Evolutionary conservation across 805 yeast genomes (phyloP).

Genomic region (Debaryomyces hansenii): DNA sequence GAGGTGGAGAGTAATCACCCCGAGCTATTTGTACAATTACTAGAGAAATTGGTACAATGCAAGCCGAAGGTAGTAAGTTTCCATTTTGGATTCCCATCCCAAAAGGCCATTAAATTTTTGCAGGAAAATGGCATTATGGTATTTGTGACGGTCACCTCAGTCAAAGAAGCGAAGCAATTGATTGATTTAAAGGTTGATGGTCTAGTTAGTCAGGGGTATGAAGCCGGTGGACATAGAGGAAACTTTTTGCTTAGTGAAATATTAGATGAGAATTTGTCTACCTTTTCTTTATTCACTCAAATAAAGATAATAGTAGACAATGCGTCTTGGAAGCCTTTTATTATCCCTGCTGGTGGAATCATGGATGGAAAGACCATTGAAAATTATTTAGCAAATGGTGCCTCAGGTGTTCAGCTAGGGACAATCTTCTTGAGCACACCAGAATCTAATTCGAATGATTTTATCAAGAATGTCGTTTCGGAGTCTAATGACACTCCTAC

Average conservation of each 20-base stretch:
- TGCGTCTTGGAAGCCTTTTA: slow-evolving; percentile 13
- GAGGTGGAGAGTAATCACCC: slow-evolving; percentile 24
- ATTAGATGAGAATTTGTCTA: slow-evolving; percentile 35
- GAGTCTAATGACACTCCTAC: slow-evolving; percentile 13
- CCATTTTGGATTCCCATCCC: slow-evolving; percentile 51
- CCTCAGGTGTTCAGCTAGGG: slow-evolving; percentile 57
- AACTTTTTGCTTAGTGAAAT: slow-evolving; percentile 29
- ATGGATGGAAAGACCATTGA: slow-evolving; percentile 28
- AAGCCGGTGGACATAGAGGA: slow-evolving; percentile 70
- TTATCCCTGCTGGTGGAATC: slow-evolving; percentile 59
- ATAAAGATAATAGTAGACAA: slow-evolving; percentile 10
- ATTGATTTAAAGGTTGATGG: slow-evolving; percentile 43
- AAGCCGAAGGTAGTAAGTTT: slow-evolving; percentile 51
- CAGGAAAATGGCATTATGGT: slow-evolving; percentile 40
- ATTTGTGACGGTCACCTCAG: slow-evolving; percentile 48
- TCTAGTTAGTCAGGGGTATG: slow-evolving; percentile 55
- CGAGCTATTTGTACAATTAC: slow-evolving; percentile 9
- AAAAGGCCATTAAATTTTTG: slow-evolving; percentile 27
- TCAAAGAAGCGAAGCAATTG: slow-evolving; percentile 39
- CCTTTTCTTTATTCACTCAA: slow-evolving; percentile 27
- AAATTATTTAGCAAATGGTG: slow-evolving; percentile 38
- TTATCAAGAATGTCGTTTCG: slow-evolving; percentile 12
- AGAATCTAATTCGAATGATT: slow-evolving; percentile 25
- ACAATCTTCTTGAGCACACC: slow-evolving; percentile 45
- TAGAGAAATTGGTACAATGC: slow-evolving; percentile 13